Evolutionary conservation across 2,329 filamentous ascomycete species (phyloP), one percentile per base, ranked within the genome.

Genomic region (Sclerotinia nivalis): DNA sequence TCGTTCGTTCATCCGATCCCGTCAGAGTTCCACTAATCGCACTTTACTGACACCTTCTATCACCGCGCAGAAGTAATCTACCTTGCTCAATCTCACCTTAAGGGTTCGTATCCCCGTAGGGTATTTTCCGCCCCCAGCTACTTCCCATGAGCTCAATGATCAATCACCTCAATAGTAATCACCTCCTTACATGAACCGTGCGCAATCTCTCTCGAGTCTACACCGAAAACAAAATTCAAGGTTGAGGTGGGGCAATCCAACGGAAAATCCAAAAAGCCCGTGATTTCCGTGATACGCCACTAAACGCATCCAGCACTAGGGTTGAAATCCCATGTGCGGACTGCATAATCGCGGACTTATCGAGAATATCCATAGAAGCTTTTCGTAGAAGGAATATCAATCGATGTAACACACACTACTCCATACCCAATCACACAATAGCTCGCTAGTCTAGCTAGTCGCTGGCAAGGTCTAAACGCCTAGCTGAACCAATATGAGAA

Each of bases 191-290:
- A 56, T 22, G 28, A 22, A 31, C 18, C 28, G 18, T 15, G 40
- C 40, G 9, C 40, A 43, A 43, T 43, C 40, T 13, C 37, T 40
- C 37, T 40, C 37, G 2, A 40, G 12, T 43, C 40, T 43, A 12
- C 40, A 43, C 13, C 40, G 13, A 15, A 43, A 43, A 43, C 13
- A 43, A 43, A 43, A 43, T 43, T 15, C 40, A 43, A 15, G 13
- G 40, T 13, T 18, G 40, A 18, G 13, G 40, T 18, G 40, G 40
- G 40, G 40, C 40, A 15, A 43, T 43, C 40, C 47, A 64, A 64
- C 61, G 61, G 61, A 64, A 18, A 64, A 40, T 0, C 13, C 22
- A 31, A 12, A 64, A 64, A 20, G 45, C 31, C 60, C 60, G 60
- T 37, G 60, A 62, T 62, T 50, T 64, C 61, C 61, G 61, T 28